Evolutionary conservation across 768 basidiomycete species (phyloP).

Genomic region (Lyophyllum atratum): DNA sequence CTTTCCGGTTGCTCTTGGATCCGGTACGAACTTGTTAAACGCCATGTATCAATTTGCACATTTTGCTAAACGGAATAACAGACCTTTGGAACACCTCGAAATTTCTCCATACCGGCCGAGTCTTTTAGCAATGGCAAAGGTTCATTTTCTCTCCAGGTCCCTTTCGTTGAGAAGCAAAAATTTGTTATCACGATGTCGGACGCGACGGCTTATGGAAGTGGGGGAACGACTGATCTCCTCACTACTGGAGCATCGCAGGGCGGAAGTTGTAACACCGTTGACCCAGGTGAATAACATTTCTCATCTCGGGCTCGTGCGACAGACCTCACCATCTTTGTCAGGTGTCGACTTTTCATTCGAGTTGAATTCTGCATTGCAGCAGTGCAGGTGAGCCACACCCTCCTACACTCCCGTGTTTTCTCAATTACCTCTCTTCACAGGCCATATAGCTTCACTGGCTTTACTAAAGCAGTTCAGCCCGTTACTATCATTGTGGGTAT

Average conservation of each 20-base stretch:
- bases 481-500: slow-evolving; percentile 54
- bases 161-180: slow-evolving; percentile 36
- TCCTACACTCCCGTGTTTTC: background rate
- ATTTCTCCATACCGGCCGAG: slow-evolving; percentile 54
- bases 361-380: slow-evolving; percentile 53
- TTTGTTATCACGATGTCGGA: slow-evolving; percentile 73
- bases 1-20: slow-evolving; percentile 50
- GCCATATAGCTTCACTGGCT: slow-evolving; percentile 48
- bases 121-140: slow-evolving; percentile 57
- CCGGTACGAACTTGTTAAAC: slow-evolving; percentile 41
- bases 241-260: slow-evolving; percentile 49
- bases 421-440: slow-evolving; percentile 27
- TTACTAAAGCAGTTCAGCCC: slow-evolving; percentile 48
- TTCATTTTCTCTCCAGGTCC: slow-evolving; percentile 49
- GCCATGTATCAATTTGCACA: background rate
- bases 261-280: slow-evolving; percentile 52
- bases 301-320: background rate
- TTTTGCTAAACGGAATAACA: slow-evolving; percentile 24
- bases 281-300: slow-evolving; percentile 33
- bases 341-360: slow-evolving; percentile 47
- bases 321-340: slow-evolving; percentile 15
- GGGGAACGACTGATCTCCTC: slow-evolving; percentile 55
- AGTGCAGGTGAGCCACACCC: slow-evolving; percentile 55
- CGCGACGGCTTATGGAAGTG: slow-evolving; percentile 65
- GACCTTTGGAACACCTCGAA: slow-evolving; percentile 56